Percentiles rank a stretch among this genome's conserved stretches.
These are phyloP conservation scores for Quercus tomentella DNA, from an alignment of 331 rosid genomes.

Conservation along the genomic window DNA sequence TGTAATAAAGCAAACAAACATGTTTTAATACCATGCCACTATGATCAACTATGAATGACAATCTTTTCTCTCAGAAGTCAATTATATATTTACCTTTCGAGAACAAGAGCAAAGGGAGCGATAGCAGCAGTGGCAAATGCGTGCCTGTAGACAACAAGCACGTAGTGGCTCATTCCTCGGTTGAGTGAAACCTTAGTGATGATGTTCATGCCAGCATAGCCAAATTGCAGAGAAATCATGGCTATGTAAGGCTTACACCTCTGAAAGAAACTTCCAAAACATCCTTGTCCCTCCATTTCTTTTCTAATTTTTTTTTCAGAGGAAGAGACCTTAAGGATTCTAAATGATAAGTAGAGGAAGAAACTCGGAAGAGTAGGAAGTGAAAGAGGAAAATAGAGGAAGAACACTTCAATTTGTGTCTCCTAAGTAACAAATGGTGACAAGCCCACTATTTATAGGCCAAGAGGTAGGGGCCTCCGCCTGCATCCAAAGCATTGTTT, in stretches of 20 bases:
- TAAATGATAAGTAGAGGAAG: not conserved
- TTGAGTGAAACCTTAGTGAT: slow-evolving; percentile 90
- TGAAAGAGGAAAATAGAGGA: slow-evolving; percentile 15
- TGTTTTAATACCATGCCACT: slow-evolving; percentile 10
- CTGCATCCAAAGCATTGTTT: no score
- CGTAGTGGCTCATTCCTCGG: slow-evolving; percentile 98
- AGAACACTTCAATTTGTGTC: slow-evolving; percentile 51
- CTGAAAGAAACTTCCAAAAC: slow-evolving; percentile 21
- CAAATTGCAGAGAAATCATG: slow-evolving; percentile 87
- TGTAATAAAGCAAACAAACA: slow-evolving; percentile 14
- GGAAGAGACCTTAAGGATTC: not conserved
- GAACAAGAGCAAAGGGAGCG: slow-evolving; percentile 78
- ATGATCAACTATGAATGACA: not conserved
- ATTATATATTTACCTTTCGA: slow-evolving; percentile 33
- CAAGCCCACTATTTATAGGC: slow-evolving; percentile 41
- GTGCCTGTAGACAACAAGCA: slow-evolving; percentile 91
- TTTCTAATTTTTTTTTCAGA: not conserved
- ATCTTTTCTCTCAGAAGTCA: not conserved
- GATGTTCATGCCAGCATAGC: slow-evolving; percentile 94
- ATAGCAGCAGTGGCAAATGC: slow-evolving; percentile 84
- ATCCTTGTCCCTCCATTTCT: slow-evolving; percentile 46
- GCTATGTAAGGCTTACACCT: slow-evolving; percentile 65
- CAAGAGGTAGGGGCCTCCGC: not conserved
- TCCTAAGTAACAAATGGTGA: slow-evolving; percentile 37
- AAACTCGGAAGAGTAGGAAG: not conserved